phyloP scores from a whole-genome alignment of 1,284 basidiomycete genomes.

The Xerocomus nothofagi region DNA sequence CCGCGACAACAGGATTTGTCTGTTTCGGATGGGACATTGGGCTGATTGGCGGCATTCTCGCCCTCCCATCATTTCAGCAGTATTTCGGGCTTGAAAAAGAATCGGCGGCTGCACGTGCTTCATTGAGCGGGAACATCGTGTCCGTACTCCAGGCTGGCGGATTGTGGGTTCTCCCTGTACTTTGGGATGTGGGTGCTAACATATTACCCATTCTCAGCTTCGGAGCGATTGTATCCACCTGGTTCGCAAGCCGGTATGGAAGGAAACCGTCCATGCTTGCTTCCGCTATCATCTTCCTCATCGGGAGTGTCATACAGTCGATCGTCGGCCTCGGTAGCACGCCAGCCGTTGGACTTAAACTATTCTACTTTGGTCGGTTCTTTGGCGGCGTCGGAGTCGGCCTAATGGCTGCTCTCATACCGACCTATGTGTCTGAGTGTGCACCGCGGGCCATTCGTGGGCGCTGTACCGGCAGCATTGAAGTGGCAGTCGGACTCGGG shows the following conservation, averaged over 20 bases:
- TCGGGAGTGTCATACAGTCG: conserved; percentile 55
- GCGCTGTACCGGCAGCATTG: conserved; percentile 55
- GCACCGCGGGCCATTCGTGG: conserved; percentile 57
- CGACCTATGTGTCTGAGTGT: conserved; percentile 59
- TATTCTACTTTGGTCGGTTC: conserved; percentile 51
- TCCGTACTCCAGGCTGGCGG: conserved; percentile 57
- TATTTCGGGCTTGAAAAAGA: conserved; percentile 47
- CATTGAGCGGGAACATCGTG: conserved; percentile 55
- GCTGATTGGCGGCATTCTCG: conserved; percentile 50
- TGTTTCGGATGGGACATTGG: conserved; percentile 46
- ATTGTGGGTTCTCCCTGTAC: conserved; percentile 47
- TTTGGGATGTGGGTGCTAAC: neutral
- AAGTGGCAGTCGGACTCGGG: conserved; percentile 52
- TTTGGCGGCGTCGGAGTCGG: conserved; percentile 50
- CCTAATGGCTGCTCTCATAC: conserved; percentile 53
- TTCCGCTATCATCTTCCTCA: conserved; percentile 52
- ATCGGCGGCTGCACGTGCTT: conserved; percentile 34
- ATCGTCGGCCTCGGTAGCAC: conserved; percentile 45
- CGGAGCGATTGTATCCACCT: conserved; percentile 45
- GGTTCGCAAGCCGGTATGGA: conserved; percentile 44
- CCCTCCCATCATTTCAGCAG: conserved; percentile 45
- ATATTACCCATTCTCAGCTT: conserved; percentile 29
- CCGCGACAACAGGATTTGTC: conserved; percentile 49
- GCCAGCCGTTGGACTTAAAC: conserved; percentile 37
- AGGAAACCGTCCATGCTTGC: conserved; percentile 50